phyloP scores from a whole-genome alignment of 805 yeast species.

The Clavispora carvajalis region DNA sequence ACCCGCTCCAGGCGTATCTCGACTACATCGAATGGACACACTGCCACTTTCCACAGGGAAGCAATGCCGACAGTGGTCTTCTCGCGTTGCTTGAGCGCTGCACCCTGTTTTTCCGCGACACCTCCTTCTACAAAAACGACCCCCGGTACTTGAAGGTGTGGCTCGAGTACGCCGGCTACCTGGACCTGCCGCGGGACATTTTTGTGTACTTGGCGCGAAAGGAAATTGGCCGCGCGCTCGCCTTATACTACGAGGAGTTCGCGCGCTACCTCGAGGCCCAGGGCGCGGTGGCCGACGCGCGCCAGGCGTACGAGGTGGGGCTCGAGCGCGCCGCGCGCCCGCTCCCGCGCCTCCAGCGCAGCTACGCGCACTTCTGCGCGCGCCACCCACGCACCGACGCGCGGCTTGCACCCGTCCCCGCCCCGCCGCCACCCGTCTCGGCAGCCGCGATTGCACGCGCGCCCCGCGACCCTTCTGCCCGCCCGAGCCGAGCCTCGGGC shows the following conservation, averaged over 20 bases:
- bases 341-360: slow-evolving; percentile 23
- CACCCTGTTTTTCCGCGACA: slow-evolving; percentile 62
- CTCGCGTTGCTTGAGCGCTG: slow-evolving; percentile 64
- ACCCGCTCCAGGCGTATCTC: slow-evolving; percentile 74
- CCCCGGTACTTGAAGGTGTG: slow-evolving; percentile 75
- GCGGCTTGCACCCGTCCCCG: no score
- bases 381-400: not conserved
- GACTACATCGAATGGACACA: slow-evolving; percentile 74
- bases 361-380: slow-evolving; percentile 37
- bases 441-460: not conserved
- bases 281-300: slow-evolving; percentile 49
- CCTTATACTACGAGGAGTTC: slow-evolving; percentile 75
- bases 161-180: slow-evolving; percentile 67
- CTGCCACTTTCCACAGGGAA: slow-evolving; percentile 56
- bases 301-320: slow-evolving; percentile 54
- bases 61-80: slow-evolving; percentile 58
- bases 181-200: slow-evolving; percentile 65
- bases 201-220: slow-evolving; percentile 67
- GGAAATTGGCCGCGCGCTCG: slow-evolving; percentile 61
- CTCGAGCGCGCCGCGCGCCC: slow-evolving; percentile 65
- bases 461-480: not conserved
- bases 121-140: slow-evolving; percentile 69
- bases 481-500: no score
- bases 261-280: slow-evolving; percentile 55
- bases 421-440: no score